A percentile compares a stretch with the other conserved stretches of the same genome.
Conservation (phyloP, 352 stramenopile species). For the Lagenidium giganteum region DNA sequence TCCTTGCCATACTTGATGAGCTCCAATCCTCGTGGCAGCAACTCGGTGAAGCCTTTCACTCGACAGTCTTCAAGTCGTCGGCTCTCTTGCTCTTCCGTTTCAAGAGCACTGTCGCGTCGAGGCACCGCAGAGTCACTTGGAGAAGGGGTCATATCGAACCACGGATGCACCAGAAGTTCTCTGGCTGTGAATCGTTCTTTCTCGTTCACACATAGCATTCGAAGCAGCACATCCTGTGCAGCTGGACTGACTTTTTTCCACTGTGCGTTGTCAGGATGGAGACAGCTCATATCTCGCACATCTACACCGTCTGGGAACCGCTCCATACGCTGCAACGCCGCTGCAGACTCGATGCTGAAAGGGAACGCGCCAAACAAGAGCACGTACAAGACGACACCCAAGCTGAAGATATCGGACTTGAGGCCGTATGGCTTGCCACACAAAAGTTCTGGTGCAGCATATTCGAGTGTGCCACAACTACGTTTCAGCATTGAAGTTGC, state of each 20-base stretch:
- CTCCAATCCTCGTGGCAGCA: constrained; percentile 56
- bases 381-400: constrained; percentile 78
- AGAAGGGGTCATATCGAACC: constrained; percentile 28
- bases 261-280: constrained; percentile 45
- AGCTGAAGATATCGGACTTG: constrained; percentile 75
- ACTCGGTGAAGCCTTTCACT: constrained; percentile 52
- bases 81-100: constrained; percentile 15
- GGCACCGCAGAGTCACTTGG: background rate
- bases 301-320: constrained; percentile 56
- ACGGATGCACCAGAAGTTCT: constrained; percentile 56
- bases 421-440: constrained; percentile 60
- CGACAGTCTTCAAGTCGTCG: constrained; percentile 46
- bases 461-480: constrained; percentile 76
- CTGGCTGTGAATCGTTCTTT: constrained; percentile 54
- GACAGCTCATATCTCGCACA: constrained; percentile 77
- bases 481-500: constrained; percentile 43
- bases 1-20: constrained; percentile 55
- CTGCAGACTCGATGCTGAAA: constrained; percentile 70
- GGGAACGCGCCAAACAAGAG: constrained; percentile 75
- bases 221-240: constrained; percentile 56
- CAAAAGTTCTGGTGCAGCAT: constrained; percentile 69
- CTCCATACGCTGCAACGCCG: constrained; percentile 55
- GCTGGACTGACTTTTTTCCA: constrained; percentile 46
- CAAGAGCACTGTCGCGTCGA: constrained; percentile 3
- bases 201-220: constrained; percentile 47